Percentiles rank a stretch among this genome's conserved stretches.
phyloP scores from a whole-genome alignment of 768 basidiomycete genomes.

The Rhizopogon vesiculosus region DNA sequence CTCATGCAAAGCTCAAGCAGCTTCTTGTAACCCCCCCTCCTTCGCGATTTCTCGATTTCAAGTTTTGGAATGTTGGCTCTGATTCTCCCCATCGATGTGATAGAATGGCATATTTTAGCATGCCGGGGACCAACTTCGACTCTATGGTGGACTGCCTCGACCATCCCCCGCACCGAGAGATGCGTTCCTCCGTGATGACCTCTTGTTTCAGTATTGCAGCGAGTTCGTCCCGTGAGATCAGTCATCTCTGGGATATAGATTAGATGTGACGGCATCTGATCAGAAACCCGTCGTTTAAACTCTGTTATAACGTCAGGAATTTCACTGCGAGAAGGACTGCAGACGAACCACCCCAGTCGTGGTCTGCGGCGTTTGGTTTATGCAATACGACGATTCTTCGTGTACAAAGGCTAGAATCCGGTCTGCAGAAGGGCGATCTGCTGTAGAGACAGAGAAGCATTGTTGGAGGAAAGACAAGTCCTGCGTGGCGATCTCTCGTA shows the following conservation, averaged over 20 bases:
- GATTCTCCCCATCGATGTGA: conserved; percentile 5
- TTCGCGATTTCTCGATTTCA: not conserved
- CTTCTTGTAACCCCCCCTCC: not conserved
- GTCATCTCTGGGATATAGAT: conserved; percentile 5
- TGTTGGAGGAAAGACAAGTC: too few species aligned
- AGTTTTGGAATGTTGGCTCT: conserved; percentile 4
- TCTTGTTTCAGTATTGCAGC: conserved; percentile 1
- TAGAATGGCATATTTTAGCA: conserved; percentile 4
- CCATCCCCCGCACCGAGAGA: not conserved
- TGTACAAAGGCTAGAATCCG: too few species aligned
- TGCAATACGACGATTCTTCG: too few species aligned
- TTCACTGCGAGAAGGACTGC: not conserved
- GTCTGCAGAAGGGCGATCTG: too few species aligned
- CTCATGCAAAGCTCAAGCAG: not conserved
- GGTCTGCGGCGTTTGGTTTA: too few species aligned
- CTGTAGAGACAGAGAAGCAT: too few species aligned
- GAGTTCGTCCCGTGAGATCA: conserved; percentile 1
- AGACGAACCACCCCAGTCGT: too few species aligned
- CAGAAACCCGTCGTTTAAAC: conserved; percentile 13
- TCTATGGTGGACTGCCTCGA: not conserved
- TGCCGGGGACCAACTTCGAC: not conserved
- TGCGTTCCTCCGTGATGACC: not conserved
- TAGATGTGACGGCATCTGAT: conserved; percentile 9
- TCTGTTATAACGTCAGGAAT: not conserved
- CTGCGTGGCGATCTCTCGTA: too few species aligned